Evolutionary conservation across 768 basidiomycete genomes (phyloP).

Genomic region (Hypholoma fasciculare): DNA sequence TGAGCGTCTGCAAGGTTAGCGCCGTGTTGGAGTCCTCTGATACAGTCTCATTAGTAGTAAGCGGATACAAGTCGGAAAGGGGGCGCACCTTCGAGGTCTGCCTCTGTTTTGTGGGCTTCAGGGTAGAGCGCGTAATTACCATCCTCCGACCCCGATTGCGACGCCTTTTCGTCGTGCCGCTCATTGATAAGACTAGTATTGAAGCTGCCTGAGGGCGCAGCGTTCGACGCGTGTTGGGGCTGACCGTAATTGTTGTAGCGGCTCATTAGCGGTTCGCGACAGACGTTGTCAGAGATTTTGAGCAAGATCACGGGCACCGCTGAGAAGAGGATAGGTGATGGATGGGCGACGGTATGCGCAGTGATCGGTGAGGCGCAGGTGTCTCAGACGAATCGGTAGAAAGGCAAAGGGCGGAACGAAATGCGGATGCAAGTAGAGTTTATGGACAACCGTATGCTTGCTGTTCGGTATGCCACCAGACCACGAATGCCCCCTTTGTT

Average conservation of each 20-base stretch:
- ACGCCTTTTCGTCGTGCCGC: conserved; percentile 46
- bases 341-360: conserved; percentile 29
- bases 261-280: conserved; percentile 26
- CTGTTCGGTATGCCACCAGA: conserved; percentile 29
- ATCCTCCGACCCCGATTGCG: conserved; percentile 60
- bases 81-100: conserved; percentile 44
- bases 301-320: conserved; percentile 8
- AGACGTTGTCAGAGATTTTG: conserved; percentile 14
- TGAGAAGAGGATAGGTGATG: conserved; percentile 8
- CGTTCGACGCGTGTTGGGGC: conserved; percentile 9
- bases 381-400: conserved; percentile 43
- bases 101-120: conserved; percentile 39
- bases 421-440: conserved; percentile 41
- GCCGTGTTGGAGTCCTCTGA: conserved; percentile 38
- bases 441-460: conserved; percentile 32
- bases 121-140: conserved; percentile 39
- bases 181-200: conserved; percentile 23
- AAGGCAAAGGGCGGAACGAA: conserved; percentile 41
- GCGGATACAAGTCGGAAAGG: background rate
- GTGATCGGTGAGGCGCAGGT: conserved; percentile 36
- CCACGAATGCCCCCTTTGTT: conserved; percentile 39
- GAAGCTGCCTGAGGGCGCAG: conserved; percentile 26
- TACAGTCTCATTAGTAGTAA: conserved; percentile 2
- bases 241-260: conserved; percentile 23
- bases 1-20: conserved; percentile 77